Conservation (phyloP, 345 rosid genomes). For the Rhodamnia rubescens region DNA sequence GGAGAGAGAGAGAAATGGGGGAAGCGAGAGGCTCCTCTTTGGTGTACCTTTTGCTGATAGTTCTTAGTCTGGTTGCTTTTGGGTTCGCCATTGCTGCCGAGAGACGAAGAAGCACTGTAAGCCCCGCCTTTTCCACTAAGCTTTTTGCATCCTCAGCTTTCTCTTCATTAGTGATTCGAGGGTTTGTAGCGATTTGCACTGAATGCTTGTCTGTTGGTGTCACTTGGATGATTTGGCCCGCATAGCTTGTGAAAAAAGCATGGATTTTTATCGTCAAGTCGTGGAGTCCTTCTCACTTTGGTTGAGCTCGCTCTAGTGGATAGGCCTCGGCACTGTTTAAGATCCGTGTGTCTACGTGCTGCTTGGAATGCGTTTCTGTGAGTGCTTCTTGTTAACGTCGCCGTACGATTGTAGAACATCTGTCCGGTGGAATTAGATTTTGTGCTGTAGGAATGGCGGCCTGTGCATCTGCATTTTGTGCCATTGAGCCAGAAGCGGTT, state of each 20-base stretch:
- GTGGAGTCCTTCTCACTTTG: neutral
- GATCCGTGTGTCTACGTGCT: neutral
- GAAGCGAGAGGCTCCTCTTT: slow-evolving; percentile 63
- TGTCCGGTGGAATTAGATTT: neutral
- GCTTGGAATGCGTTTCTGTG: neutral
- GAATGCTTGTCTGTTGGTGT: neutral
- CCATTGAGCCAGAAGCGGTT: neutral
- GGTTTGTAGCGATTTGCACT: neutral
- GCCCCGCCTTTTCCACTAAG: neutral
- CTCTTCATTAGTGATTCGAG: neutral
- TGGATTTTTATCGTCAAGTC: neutral
- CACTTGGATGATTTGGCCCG: neutral
- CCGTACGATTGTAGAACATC: neutral
- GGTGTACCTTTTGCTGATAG: slow-evolving; percentile 60
- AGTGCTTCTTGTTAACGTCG: neutral
- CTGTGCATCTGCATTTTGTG: neutral
- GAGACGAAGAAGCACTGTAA: slow-evolving; percentile 78
- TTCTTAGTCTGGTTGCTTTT: slow-evolving; percentile 80
- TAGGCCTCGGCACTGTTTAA: neutral
- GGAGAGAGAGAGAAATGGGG: slow-evolving; percentile 19
- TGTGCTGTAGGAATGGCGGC: neutral
- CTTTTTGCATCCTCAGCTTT: neutral
- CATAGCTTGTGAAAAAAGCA: neutral
- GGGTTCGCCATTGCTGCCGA: slow-evolving; percentile 97
- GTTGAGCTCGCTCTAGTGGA: neutral